phyloP scores from a whole-genome alignment of 139 green algal species.

The Micromonas pusilla region DNA sequence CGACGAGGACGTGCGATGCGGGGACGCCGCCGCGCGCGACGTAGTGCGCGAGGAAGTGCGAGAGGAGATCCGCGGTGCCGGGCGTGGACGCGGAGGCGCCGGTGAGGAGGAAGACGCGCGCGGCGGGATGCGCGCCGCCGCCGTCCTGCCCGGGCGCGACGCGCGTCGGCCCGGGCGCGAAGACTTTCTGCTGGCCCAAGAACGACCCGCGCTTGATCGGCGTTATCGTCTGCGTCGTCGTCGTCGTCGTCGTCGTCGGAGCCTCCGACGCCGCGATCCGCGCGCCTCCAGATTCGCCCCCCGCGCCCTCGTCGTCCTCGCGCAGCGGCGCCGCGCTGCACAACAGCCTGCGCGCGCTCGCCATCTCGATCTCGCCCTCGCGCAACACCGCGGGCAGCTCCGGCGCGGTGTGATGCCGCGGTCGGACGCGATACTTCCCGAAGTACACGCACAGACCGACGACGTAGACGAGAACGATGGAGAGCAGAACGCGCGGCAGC shows the following conservation, averaged over 20 bases:
- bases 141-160: no score
- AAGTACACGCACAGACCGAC: background rate
- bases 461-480: background rate
- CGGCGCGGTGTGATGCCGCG: background rate
- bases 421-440: background rate
- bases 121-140: background rate
- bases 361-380: background rate
- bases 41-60: slow-evolving; percentile 18
- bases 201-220: background rate
- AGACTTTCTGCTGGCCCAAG: background rate
- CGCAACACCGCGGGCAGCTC: background rate
- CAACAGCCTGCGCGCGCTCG: slow-evolving; percentile 2
- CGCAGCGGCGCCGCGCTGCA: background rate
- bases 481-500: background rate
- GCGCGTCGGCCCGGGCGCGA: no score
- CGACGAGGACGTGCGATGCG: background rate
- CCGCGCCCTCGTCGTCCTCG: background rate
- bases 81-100: background rate
- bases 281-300: background rate
- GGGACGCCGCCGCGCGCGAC: background rate
- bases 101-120: background rate
- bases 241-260: slow-evolving; percentile 1
- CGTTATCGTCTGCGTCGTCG: background rate
- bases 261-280: background rate
- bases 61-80: background rate